phyloP scores from a whole-genome alignment of 805 yeast genomes.

The Kazachstania viticola region DNA sequence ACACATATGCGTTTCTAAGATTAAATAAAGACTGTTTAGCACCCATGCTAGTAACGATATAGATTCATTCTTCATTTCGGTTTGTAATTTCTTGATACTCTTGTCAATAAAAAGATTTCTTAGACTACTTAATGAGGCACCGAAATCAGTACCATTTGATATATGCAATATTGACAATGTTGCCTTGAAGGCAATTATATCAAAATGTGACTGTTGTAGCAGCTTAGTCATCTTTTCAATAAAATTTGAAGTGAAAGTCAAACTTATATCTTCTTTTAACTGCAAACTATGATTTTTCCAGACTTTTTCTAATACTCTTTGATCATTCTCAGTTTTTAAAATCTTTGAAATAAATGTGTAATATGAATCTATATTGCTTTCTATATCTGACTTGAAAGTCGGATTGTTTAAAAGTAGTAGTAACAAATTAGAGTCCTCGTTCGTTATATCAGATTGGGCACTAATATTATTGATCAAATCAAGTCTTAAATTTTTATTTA shows the following conservation, averaged over 20 bases:
- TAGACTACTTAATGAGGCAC: too few species aligned
- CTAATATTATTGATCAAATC: slow-evolving; percentile 18
- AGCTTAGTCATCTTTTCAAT: background rate
- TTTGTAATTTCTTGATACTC: background rate
- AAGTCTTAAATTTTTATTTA: slow-evolving; percentile 26
- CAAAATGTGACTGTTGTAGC: slow-evolving; percentile 2
- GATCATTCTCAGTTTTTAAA: slow-evolving; percentile 1
- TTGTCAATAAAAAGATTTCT: too few species aligned
- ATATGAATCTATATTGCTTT: slow-evolving; percentile 28
- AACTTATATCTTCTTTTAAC: slow-evolving; percentile 21
- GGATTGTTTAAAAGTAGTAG: slow-evolving; percentile 37
- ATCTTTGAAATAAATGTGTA: slow-evolving; percentile 3
- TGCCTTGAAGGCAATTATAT: slow-evolving; percentile 6
- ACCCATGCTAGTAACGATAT: slow-evolving; percentile 20
- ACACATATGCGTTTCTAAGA: too few species aligned
- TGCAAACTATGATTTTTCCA: slow-evolving; percentile 34
- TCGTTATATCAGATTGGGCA: slow-evolving; percentile 2
- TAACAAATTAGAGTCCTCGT: slow-evolving; percentile 18
- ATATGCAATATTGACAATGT: slow-evolving; percentile 9
- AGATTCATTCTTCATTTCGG: background rate
- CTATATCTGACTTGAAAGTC: slow-evolving; percentile 42
- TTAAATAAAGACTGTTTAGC: slow-evolving; percentile 18
- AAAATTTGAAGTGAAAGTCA: slow-evolving; percentile 6
- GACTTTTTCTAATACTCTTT: slow-evolving; percentile 26
- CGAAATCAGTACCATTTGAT: too few species aligned